Evolutionary conservation across 345 rosid genomes (phyloP), one percentile per base, ranked within the genome.

Genomic region (Gossypium turneri): DNA sequence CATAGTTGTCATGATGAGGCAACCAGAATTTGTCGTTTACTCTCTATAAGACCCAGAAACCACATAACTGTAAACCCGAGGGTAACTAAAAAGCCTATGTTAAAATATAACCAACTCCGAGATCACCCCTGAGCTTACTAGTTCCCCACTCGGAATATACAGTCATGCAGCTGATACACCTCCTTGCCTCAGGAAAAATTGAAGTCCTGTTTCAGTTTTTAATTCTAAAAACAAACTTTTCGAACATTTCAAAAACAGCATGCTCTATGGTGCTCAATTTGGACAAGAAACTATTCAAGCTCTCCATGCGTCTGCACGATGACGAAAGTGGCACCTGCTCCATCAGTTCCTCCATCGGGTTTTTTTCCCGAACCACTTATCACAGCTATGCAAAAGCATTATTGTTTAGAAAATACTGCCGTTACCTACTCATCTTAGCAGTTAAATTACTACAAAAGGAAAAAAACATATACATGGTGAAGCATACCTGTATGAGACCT

Each of bases 401-500:
- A 12, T 2, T 67, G 20, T 24, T 47, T 47, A 47, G 2, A 24
- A 62, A 7, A 67, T 12, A n/a, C 55, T 0, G 4, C 16, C 6
- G 9, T 62, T 24, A 67, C 19, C 19, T 67, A 47, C 41, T 9
- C 20, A 67, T 24, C 19, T 12, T 22, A 67, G 7, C 52, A 67
- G 53, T 20, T 45, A 66, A 45, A 50, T 12, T 44, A 45, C 34
- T 45, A 66, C 24, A 44, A 22, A 67, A 47, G 22, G 44, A 7
- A 19, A 67, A 57, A 24, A 38, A 48, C 41, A 48, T 60, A 50
- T 20, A 41, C 72, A 47, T 34, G 41, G 45, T 25, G 50, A 66
- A 27, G 64, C 73, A 22, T 75, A 88, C 97, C 94, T 92, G 97
- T 79, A 92, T 90, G 82, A 90, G 85, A 79, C 97, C 97, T 78